Conservation (phyloP, 768 basidiomycete genomes). For the Cubamyces lactineus region DNA sequence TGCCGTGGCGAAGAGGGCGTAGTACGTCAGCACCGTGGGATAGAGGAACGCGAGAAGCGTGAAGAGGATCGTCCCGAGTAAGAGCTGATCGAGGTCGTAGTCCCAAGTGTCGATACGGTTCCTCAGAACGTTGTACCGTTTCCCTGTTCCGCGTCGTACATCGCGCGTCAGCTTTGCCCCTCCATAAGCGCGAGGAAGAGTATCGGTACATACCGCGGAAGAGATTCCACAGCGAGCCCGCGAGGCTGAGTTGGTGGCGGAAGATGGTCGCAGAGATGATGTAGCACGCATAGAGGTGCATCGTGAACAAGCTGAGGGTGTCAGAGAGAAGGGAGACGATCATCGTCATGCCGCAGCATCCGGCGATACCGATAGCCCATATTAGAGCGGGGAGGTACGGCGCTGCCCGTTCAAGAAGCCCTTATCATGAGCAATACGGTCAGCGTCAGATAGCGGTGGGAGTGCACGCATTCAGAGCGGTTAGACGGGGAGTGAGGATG, state of each 20-base stretch:
- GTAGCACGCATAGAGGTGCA: conserved; percentile 76
- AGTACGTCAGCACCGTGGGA: conserved; percentile 87
- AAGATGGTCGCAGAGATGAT: conserved; percentile 63
- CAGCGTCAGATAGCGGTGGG: background rate
- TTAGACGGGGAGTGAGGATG: background rate
- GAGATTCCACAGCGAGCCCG: conserved; percentile 81
- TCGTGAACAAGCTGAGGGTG: conserved; percentile 63
- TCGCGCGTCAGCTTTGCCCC: background rate
- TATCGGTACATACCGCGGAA: conserved; percentile 68
- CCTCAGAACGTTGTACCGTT: conserved; percentile 84
- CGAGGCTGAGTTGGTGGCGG: conserved; percentile 56
- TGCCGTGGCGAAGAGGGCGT: conserved; percentile 77
- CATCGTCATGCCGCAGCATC: conserved; percentile 59
- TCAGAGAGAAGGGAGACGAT: conserved; percentile 70
- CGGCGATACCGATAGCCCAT: conserved; percentile 34
- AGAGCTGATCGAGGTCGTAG: conserved; percentile 90
- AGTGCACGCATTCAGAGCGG: too few species aligned
- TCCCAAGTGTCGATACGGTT: conserved; percentile 88
- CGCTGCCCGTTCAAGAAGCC: conserved; percentile 29
- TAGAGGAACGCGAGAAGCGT: conserved; percentile 79
- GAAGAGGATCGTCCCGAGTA: conserved; percentile 93
- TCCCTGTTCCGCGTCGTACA: conserved; percentile 56
- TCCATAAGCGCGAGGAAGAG: background rate
- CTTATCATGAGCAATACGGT: conserved; percentile 18
- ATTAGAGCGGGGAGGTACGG: conserved; percentile 43